phyloP scores from a whole-genome alignment of 805 yeast species.

The Metschnikowia aberdeeniae region DNA sequence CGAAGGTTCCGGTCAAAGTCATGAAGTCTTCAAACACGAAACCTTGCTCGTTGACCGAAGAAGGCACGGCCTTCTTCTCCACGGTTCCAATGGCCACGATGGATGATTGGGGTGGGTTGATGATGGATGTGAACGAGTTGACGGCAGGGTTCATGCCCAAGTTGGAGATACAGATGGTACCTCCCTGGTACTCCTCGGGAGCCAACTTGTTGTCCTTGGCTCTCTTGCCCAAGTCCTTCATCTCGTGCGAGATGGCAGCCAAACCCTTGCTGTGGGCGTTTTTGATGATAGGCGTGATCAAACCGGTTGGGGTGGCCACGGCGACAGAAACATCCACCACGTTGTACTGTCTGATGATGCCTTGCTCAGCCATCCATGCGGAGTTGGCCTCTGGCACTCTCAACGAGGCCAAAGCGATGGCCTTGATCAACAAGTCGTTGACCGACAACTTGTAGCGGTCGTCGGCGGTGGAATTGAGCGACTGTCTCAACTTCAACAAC shows the following conservation, averaged over 20 bases:
- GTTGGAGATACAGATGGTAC: conserved; percentile 97
- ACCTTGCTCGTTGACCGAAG: conserved; percentile 85
- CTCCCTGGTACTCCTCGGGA: conserved; percentile 99
- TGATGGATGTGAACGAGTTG: conserved; percentile 86
- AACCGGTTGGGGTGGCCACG: conserved; percentile 96
- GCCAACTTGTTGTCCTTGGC: conserved; percentile 89
- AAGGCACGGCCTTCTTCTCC: conserved; percentile 89
- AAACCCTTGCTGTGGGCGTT: conserved; percentile 87
- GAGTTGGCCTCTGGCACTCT: conserved; percentile 94
- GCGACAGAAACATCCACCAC: conserved; percentile 97
- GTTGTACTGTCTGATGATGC: conserved; percentile 85
- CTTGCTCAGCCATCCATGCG: conserved; percentile 85
- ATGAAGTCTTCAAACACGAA: conserved; percentile 89
- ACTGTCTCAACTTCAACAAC: conserved; percentile 84
- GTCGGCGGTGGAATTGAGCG: conserved; percentile 79
- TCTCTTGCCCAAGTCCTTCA: conserved; percentile 92
- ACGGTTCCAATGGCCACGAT: conserved; percentile 93
- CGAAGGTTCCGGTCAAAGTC: conserved; percentile 93
- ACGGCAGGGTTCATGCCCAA: conserved; percentile 98
- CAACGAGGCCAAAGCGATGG: conserved; percentile 82
- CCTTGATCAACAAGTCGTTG: conserved; percentile 92
- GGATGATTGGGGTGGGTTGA: conserved; percentile 96
- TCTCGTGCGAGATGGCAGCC: conserved; percentile 70
- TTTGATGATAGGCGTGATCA: conserved; percentile 92
- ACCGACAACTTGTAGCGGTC: conserved; percentile 89